Base-by-base conservation (phyloP, 2,329 filamentous ascomycete species). In the Penicillium sp. region DNA sequence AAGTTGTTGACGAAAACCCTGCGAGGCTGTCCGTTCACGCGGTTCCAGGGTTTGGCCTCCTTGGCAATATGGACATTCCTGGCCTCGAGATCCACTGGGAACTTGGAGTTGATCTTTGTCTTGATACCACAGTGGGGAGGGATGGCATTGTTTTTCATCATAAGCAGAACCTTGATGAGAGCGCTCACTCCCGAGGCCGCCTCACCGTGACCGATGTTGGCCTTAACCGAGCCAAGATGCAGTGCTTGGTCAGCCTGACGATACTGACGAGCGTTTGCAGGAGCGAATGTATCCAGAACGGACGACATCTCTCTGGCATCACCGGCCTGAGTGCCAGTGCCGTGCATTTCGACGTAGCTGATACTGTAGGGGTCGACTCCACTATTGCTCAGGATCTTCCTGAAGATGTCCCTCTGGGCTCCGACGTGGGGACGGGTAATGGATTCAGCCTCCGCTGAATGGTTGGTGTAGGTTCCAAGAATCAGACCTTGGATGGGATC, bases 71-170 rank as follows among this genome's bases (percentile, higher is more conserved):
- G 68, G 7, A 73, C 70, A 57, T 71, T 70, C 41, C 73, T 69
- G 48, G 71, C 62, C 31, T 71, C 69, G 15, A 77, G 60, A 54
- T 76, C 72, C 6, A 69, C 70, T 5, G 73, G 69, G 25, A 76
- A 71, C 17, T 67, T 70, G 8, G 68, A 70, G 60, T 76, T 77
- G 11, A 76, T 67, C 10, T 62, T 52, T n/a, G 64, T 73, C 54
- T 90, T 90, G 75, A 91, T 89, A 6, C 88, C 88, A 6, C 84
- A 79, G 63, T 91, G 88, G 0, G 85, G 86, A 0, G 87, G 86
- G 37, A 90, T 90, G 3, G 75, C 71, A 54, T 82, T 83, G 66
- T 89, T 84, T 72, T 87, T 80, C 47, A 88, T 71, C 86, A 89
- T 89, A 67, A 89, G 69, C 3, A 90, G 73, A 0, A 88, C 83